Percentiles rank a stretch among this genome's conserved stretches.
Evolutionary conservation across 2,329 filamentous ascomycete genomes (phyloP).

Genomic region (Paecilomyces sp.): DNA sequence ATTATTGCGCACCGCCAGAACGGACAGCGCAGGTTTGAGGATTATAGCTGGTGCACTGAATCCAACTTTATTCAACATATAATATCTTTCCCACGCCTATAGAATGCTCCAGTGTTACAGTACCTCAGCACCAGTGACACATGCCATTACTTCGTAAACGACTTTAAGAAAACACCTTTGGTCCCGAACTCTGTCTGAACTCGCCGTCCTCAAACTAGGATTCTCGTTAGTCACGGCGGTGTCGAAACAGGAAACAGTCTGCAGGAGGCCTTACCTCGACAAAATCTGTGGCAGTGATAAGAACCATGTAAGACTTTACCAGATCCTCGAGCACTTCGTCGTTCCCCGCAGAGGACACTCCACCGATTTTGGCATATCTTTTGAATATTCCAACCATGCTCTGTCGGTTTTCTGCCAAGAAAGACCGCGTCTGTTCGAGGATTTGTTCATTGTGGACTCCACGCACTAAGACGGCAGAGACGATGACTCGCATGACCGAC

Average conservation of each 20-base stretch:
- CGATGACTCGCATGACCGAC: conserved; percentile 72
- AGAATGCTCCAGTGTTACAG: background rate
- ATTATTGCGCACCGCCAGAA: background rate
- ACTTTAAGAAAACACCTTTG: conserved; percentile 26
- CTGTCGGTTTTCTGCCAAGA: conserved; percentile 74
- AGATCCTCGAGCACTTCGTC: conserved; percentile 65
- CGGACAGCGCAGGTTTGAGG: background rate
- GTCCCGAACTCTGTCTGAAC: conserved; percentile 20
- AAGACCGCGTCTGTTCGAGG: conserved; percentile 66
- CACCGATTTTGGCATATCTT: conserved; percentile 71
- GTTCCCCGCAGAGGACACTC: conserved; percentile 37
- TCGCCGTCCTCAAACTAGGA: conserved; percentile 35
- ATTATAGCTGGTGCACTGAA: background rate
- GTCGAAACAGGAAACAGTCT: background rate
- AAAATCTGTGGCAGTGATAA: conserved; percentile 77
- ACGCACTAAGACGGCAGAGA: conserved; percentile 70
- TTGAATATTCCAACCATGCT: conserved; percentile 88
- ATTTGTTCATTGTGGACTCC: conserved; percentile 71
- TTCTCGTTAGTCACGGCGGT: background rate
- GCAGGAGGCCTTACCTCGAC: conserved; percentile 60
- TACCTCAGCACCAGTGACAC: conserved; percentile 5
- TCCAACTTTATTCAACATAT: conserved; percentile 6
- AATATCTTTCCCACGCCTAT: conserved; percentile 2
- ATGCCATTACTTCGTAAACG: background rate
- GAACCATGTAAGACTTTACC: conserved; percentile 74